These are phyloP conservation scores for Debaryomyces prosopidis DNA, from an alignment of 805 yeast genomes.

Conservation along the genomic window DNA sequence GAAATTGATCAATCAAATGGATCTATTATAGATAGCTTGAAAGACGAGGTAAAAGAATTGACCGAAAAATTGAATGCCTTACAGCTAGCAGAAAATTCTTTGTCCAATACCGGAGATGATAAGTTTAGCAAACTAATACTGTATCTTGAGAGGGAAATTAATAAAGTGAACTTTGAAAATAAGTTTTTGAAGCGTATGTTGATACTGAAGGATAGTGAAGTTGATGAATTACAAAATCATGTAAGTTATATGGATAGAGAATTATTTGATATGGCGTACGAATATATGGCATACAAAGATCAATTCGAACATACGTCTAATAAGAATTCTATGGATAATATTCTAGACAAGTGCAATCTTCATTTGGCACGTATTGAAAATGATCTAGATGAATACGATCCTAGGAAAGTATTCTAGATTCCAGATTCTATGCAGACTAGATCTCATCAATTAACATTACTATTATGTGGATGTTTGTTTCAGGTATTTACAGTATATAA, in stretches of 20 bases:
- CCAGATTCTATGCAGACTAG: no score
- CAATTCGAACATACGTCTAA: neutral
- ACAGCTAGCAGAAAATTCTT: slow-evolving; percentile 10
- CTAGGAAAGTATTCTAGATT: slow-evolving; percentile 9
- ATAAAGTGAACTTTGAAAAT: slow-evolving; percentile 34
- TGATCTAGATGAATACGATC: slow-evolving; percentile 17
- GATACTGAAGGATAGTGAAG: slow-evolving; percentile 16
- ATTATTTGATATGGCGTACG: slow-evolving; percentile 9
- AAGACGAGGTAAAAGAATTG: slow-evolving; percentile 31
- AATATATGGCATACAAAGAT: slow-evolving; percentile 1
- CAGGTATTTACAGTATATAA: no score
- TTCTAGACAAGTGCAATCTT: slow-evolving; percentile 7
- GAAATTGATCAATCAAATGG: slow-evolving; percentile 25
- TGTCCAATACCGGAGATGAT: neutral
- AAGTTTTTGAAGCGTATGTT: slow-evolving; percentile 27
- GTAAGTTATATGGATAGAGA: slow-evolving; percentile 22
- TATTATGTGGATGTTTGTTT: no score
- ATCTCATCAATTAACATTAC: no score
- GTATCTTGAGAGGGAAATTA: slow-evolving; percentile 32
- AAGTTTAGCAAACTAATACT: slow-evolving; percentile 26
- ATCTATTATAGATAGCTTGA: slow-evolving; percentile 26
- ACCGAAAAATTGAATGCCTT: slow-evolving; percentile 20
- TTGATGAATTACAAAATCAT: slow-evolving; percentile 24
- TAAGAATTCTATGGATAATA: neutral
- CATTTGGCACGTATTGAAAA: slow-evolving; percentile 7